Evolutionary conservation across 495 filamentous ascomycete genomes (phyloP), one percentile per base, ranked within the genome.

Genomic region (Aspergillus haitiensis): DNA sequence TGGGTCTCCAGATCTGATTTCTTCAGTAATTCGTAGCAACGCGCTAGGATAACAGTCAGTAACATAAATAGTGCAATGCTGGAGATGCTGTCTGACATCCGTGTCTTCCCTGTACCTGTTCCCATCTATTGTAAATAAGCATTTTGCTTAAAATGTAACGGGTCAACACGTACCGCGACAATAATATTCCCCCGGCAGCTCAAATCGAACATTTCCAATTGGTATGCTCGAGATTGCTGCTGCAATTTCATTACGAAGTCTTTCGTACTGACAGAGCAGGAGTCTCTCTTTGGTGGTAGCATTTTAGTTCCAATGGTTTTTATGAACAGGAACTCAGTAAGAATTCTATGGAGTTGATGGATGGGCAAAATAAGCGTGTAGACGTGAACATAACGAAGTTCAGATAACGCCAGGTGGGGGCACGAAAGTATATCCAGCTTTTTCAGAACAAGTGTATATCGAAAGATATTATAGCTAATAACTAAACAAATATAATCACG

Each of bases 131-230:
- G 37, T 9, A 13, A 40, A 13, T 40, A 8, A 40, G 37, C 37
- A 40, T 13, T 13, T 40, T 8, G 13, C 9, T 40, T 13, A 40
- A 40, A 1, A 8, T 40, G 9, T 13, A 13, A 9, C 9, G 37
- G 37, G 1, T 13, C 37, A 40, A 13, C 9, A 40, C 37, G 13
- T 40, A 40, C 37, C 37, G 37, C 37, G 37, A 40, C 37, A 40
- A 40, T 40, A 13, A 40, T 40, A 40, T 40, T 40, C 13, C 13
- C 9, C 13, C 13, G 9, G 13, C 37, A 40, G 13, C 37, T 40
- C 37, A 40, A 40, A 40, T 40, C 9, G 37, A 40, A 40, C 37
- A 40, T 40, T 40, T 40, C 37, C 37, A 40, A 40, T 40, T 40
- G 37, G 37, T 40, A 40, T 8, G 9, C 37, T 3, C 37, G 9